Base-by-base conservation (phyloP, 1,139 yeast genomes). In the Kurtzmaniella quercitrusa region DNA sequence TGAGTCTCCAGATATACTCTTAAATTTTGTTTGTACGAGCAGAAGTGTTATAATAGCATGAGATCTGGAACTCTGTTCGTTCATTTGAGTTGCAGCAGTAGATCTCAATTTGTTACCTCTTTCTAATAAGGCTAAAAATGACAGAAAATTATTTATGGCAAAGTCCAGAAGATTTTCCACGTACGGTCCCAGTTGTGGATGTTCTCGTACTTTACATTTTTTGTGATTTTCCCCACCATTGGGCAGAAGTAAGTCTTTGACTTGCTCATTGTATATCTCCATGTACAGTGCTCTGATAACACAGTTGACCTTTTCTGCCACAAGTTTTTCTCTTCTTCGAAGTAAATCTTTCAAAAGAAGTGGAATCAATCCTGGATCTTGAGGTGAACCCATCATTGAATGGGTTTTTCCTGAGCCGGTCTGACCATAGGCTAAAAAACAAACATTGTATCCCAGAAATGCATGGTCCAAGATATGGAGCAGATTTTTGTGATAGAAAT, bases 351-450 rank as follows among this genome's bases (percentile, higher is more conserved):
- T 54, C 39, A 85, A 74, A 2, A 82, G 65, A 41, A 75, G 57
- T 0, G 91, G 89, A 21, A 84, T 79, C 30, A 84, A 56, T 0
- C 91, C 91, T 0, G 76, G 76, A 15, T 73, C 73, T 14, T 52
- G 52, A 0, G 64, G 58, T 8, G 59, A 52, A 0, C 91, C 91
- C 82, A 82, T 79, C 89, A 84, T 84, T 1, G 91, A 82, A 52
- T 69, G 77, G 0, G 91, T 80, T 54, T 84, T 84, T 2, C 93
- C 93, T 1, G 73, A 65, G 2, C 91, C 85, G 0, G 93, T 84
- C 57, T 84, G 91, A 1, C 94, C 94, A 53, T 85, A 82, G 0
- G 93, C 91, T 52, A 85, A 68, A 9, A 85, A 73, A 57, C 93
- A 84, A 19, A 86, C 83, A 56, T 85, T 84, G 59, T 74, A 85